Evolutionary conservation across 345 rosid species (phyloP).

Genomic region (Populus simonii): DNA sequence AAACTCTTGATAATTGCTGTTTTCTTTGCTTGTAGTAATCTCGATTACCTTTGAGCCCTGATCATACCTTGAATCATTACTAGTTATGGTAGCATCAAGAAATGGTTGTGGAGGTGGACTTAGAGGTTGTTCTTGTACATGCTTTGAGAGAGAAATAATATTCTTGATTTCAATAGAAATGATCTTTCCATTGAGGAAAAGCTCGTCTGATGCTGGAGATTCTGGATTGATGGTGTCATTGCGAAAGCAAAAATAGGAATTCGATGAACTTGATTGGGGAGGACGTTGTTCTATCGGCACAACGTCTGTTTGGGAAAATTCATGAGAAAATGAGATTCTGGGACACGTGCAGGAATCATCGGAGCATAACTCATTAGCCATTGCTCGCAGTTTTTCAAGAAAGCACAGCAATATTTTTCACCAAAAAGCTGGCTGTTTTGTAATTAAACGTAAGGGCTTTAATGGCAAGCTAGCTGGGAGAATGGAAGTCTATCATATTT

Average conservation of each 20-base stretch:
- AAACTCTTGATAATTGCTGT: neutral
- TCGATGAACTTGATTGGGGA: neutral
- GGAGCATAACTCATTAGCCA: constrained; percentile 22
- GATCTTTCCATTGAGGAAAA: constrained; percentile 29
- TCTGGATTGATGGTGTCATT: neutral
- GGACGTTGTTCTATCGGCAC: neutral
- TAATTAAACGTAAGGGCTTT: too few relatives aligned
- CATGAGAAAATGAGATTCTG: constrained; percentile 30
- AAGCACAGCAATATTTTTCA: neutral
- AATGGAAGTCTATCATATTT: neutral
- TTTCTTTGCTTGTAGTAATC: neutral
- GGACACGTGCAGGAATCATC: constrained; percentile 27
- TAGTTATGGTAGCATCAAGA: neutral
- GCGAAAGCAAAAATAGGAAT: neutral
- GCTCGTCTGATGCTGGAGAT: constrained; percentile 22
- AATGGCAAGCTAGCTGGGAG: neutral
- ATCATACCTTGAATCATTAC: neutral
- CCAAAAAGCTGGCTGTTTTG: neutral
- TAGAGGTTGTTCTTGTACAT: neutral
- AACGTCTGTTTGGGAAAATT: constrained; percentile 11
- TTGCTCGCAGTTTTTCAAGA: neutral
- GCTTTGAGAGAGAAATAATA: neutral
- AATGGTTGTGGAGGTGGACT: neutral
- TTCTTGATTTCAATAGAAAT: neutral
- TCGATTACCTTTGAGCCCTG: neutral